Base-by-base conservation (phyloP, 176 grass and related monocot species). In the Poa pratensis region DNA sequence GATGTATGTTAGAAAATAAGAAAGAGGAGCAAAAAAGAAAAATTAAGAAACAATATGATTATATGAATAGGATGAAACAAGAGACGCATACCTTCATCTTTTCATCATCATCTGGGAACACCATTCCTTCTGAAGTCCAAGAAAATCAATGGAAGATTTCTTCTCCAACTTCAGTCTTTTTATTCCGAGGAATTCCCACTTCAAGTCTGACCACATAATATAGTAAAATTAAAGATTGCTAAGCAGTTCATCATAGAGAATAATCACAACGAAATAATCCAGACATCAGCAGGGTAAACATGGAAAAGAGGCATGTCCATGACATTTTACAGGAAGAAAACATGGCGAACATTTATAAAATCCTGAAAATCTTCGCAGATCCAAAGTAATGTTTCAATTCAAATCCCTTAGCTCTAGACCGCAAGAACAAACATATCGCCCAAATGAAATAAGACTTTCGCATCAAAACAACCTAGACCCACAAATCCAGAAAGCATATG, bases 41-140 rank as follows among this genome's bases (percentile, higher is more conserved):
- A 73, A 19, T 71, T 63, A 32, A 76, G 64, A 64, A 73, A n/a
- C 0, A 83, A 17, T 40, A 63, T 23, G 20, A 84, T 42, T 11
- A 43, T 55, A 70, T 9, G 75, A 85, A 62, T 27, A 79, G 62
- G 35, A 45, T 30, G 12, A 72, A 61, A 51, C 9, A 50, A 79
- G 42, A 82, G 20, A 58, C 66, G 30, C 18, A 55, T 54, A 93
- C 94, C 88, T 93, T 95, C 86, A 73, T 93, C 80, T 91, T 95
- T 80, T 80, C 91, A 53, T 91, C 91, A 60, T 93, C 93, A 22
- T 87, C 78, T 73, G 80, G 13, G 23, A 82, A 90, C 22, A 86
- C 59, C 94, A 95, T 95, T 79, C 55, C 20, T 61, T 16, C 69
- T 37, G 26, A 46, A 79, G 4, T 27, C 58, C 58, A 27, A 67